These are phyloP conservation scores for Cruciata laevipes DNA, from an alignment of 257 asterid species.

Conservation along the genomic window DNA sequence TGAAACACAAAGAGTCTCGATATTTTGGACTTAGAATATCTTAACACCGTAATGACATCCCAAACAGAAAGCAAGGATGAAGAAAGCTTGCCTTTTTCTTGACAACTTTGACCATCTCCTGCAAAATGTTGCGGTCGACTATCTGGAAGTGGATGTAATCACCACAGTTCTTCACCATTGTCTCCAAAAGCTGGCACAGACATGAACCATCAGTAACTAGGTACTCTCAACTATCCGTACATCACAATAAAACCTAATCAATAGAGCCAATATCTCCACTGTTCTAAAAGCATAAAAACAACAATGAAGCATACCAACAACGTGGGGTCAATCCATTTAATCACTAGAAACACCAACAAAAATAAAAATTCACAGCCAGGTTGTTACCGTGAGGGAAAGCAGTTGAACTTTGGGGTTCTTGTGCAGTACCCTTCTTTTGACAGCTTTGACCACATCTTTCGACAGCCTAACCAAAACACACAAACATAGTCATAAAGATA, in stretches of 20 bases:
- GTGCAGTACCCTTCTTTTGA: constrained; percentile 89
- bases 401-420: constrained; percentile 87
- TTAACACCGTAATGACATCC: neutral
- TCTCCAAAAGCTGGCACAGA: constrained; percentile 70
- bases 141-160: constrained; percentile 86
- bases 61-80: neutral
- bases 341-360: neutral
- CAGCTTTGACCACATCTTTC: constrained; percentile 79
- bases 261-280: neutral
- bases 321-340: neutral
- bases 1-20: neutral
- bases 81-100: constrained; percentile 61
- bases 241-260: neutral
- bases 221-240: neutral
- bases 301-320: neutral
- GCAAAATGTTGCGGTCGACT: constrained; percentile 76
- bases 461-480: constrained; percentile 42
- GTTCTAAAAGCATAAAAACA: neutral
- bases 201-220: constrained; percentile 8
- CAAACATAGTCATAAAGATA: neutral
- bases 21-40: neutral
- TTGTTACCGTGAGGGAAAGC: constrained; percentile 79
- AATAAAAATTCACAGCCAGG: too few species aligned
- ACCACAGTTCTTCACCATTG: constrained; percentile 97
- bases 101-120: constrained; percentile 85